These are phyloP conservation scores for Inonotus obliquus DNA, from an alignment of 1,284 basidiomycete species.

Conservation along the genomic window DNA sequence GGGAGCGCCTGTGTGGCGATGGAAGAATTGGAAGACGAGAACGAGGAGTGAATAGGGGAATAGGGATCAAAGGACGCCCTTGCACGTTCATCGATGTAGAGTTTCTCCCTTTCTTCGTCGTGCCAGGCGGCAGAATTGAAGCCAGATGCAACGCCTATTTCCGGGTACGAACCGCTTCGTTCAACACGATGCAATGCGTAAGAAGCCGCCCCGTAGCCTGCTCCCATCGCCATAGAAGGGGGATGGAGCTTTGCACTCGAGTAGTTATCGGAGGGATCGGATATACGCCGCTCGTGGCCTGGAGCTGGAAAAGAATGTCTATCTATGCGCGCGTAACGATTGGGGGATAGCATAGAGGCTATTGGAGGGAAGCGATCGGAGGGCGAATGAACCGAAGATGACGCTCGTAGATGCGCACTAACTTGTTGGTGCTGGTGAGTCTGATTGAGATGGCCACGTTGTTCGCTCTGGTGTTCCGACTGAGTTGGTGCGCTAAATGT, in stretches of 20 bases:
- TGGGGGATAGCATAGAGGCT: conserved; percentile 14
- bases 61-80: conserved; percentile 11
- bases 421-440: conserved; percentile 8
- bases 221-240: not conserved
- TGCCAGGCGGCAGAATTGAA: conserved; percentile 6
- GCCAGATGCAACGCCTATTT: conserved; percentile 2
- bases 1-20: conserved; percentile 7
- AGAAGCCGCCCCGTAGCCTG: conserved; percentile 1
- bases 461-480: conserved; percentile 3
- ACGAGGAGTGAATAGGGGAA: conserved; percentile 13
- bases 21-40: conserved; percentile 15
- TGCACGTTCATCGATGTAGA: not conserved
- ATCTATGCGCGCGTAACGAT: conserved; percentile 5
- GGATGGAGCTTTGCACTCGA: not conserved
- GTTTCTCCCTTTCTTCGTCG: conserved; percentile 2
- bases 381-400: conserved; percentile 15
- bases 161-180: conserved; percentile 4
- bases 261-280: conserved; percentile 9
- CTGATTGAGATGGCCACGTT: not conserved
- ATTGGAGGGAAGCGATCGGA: conserved; percentile 15
- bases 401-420: conserved; percentile 2
- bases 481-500: not conserved
- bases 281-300: conserved; percentile 1
- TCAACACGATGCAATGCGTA: conserved; percentile 10
- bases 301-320: conserved; percentile 1